phyloP scores from a whole-genome alignment of 176 grass and related monocot species.

The Hsuehochloa calcarea region DNA sequence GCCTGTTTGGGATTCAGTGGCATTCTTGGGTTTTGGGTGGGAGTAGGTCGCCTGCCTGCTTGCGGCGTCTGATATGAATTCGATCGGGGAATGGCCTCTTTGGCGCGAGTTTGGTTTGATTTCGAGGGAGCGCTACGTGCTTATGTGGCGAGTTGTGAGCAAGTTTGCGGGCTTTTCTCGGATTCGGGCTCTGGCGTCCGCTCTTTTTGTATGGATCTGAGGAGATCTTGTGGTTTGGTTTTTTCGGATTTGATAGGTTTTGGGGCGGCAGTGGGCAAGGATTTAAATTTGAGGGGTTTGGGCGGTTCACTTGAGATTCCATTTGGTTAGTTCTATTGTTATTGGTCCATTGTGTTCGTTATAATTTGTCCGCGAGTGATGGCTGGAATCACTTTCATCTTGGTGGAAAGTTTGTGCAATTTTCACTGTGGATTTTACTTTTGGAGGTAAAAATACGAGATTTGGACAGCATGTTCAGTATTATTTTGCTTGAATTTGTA shows the following conservation, averaged over 20 bases:
- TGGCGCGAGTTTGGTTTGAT: not conserved
- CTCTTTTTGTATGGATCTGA: conserved; percentile 40
- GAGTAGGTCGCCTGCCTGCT: conserved; percentile 23
- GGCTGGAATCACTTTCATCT: not conserved
- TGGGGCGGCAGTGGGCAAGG: not conserved
- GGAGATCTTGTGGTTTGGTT: conserved; percentile 12
- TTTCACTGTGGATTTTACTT: conserved; percentile 1
- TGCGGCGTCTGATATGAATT: conserved; percentile 26
- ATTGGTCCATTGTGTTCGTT: not conserved
- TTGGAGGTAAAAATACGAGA: not conserved
- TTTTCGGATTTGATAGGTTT: conserved; percentile 14
- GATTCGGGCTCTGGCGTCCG: not conserved
- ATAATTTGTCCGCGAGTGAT: not conserved
- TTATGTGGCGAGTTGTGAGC: not conserved
- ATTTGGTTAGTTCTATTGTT: not conserved
- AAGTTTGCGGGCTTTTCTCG: not conserved
- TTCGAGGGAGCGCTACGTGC: not conserved
- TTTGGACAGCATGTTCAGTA: not conserved
- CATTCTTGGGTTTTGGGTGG: conserved; percentile 7
- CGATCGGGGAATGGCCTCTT: not conserved
- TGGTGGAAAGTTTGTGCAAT: not conserved
- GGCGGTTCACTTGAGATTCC: not conserved
- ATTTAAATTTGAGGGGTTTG: not conserved
- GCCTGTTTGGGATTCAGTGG: not conserved
- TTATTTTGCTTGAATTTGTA: not conserved